phyloP scores from a whole-genome alignment of 2,329 filamentous ascomycete species.

The Fusarium sp. region DNA sequence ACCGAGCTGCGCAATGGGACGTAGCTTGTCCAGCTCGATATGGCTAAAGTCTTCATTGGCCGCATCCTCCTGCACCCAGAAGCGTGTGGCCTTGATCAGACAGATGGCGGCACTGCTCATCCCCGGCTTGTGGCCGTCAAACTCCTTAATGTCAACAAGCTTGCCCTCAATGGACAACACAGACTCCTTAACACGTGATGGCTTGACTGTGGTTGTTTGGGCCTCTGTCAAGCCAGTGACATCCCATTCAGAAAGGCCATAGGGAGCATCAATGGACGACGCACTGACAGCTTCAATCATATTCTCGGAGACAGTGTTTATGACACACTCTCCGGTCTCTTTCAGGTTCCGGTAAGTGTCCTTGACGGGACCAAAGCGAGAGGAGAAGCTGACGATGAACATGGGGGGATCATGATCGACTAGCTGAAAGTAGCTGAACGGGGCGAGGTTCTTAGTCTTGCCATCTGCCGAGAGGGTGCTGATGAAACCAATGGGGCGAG shows the following conservation, averaged over 20 bases:
- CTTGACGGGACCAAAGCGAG: slow-evolving; percentile 67
- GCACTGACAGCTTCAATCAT: slow-evolving; percentile 86
- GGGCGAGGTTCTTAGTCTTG: slow-evolving; percentile 75
- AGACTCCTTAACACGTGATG: not conserved
- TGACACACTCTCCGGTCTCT: slow-evolving; percentile 77
- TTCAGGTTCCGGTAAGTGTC: slow-evolving; percentile 80
- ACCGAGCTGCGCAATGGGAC: not conserved
- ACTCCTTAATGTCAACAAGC: not conserved
- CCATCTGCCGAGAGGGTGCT: slow-evolving; percentile 69
- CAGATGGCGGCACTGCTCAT: not conserved
- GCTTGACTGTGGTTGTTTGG: not conserved
- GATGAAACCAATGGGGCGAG: slow-evolving; percentile 77
- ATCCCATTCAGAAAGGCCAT: slow-evolving; percentile 55
- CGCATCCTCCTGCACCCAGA: not conserved
- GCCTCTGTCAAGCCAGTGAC: not conserved
- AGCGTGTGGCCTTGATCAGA: not conserved
- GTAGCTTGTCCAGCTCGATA: not conserved
- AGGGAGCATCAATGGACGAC: slow-evolving; percentile 78
- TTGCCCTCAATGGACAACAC: not conserved
- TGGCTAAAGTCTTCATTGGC: not conserved
- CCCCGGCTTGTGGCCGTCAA: not conserved
- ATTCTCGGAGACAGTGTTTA: slow-evolving; percentile 85
- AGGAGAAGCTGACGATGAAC: slow-evolving; percentile 70
- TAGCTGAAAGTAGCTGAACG: slow-evolving; percentile 84
- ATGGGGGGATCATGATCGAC: slow-evolving; percentile 86